Conservation (phyloP, 306 rosid species). For the Morella rubra region DNA sequence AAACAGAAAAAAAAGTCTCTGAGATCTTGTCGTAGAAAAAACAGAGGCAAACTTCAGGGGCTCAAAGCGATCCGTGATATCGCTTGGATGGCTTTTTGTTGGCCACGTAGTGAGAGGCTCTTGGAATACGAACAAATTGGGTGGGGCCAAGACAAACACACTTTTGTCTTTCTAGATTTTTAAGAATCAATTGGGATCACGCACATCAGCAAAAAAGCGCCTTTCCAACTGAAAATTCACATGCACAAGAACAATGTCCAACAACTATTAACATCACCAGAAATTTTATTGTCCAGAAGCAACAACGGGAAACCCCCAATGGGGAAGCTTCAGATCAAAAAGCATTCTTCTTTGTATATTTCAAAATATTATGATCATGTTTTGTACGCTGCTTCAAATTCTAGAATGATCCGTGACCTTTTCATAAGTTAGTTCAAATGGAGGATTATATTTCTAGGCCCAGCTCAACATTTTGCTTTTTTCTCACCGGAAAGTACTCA, state of each 20-base stretch:
- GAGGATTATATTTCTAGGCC: slow-evolving; percentile 14
- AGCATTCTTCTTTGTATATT: not conserved
- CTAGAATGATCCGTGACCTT: slow-evolving; percentile 67
- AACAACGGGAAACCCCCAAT: no score
- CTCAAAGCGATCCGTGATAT: slow-evolving; percentile 62
- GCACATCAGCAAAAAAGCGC: slow-evolving; percentile 18
- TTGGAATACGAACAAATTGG: slow-evolving; percentile 20
- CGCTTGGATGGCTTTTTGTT: slow-evolving; percentile 30
- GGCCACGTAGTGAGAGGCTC: slow-evolving; percentile 32
- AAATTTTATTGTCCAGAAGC: slow-evolving; percentile 1
- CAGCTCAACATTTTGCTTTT: not conserved
- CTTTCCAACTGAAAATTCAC: slow-evolving; percentile 39
- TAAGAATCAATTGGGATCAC: slow-evolving; percentile 22
- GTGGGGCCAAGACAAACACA: slow-evolving; percentile 38
- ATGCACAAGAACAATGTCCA: slow-evolving; percentile 28
- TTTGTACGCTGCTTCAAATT: slow-evolving; percentile 27
- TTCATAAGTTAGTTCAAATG: not conserved
- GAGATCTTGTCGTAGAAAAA: slow-evolving; percentile 23
- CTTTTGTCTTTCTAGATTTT: slow-evolving; percentile 34
- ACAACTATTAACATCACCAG: slow-evolving; percentile 21
- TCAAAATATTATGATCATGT: slow-evolving; percentile 6
- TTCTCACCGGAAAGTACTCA: not conserved
- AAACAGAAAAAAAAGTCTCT: slow-evolving; percentile 20
- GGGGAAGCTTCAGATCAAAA: slow-evolving; percentile 14
- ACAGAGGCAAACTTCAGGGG: slow-evolving; percentile 27